Evolutionary conservation across 148 eudicot genomes (phyloP), one percentile per base, ranked within the genome.

Genomic region (Simmondsia chinensis): DNA sequence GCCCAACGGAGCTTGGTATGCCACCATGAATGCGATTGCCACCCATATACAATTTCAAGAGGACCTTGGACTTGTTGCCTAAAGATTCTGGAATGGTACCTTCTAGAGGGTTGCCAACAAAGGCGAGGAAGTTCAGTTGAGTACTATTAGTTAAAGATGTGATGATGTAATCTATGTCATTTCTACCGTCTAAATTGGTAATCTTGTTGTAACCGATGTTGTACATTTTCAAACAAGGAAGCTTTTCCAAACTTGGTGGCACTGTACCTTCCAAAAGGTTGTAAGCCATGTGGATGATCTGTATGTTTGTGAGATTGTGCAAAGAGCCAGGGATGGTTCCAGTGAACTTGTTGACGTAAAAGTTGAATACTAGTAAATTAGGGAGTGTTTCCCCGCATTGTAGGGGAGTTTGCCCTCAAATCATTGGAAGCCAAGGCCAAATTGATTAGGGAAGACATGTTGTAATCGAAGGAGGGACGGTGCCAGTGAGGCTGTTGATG

Each of bases 161-260:
- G 25, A 73, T 32, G 39, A 77, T n/a, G n/a, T n/a, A 73, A 22
- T 56, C 55, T 2, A 77, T 60, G 10, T 69, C 76, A 44, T 60
- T n/a, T n/a, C n/a, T 45, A 19, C 48, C 40, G 24, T 53, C 67
- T 2, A 61, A 25, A 36, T 52, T 69, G 25, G 44, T 68, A 19
- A 77, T 65, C 12, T 44, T 21, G 26, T 77, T 77, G 38, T 43
- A 43, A 10, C 71, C 76, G 34, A 77, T 70, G 25, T 63, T 66
- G 46, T 69, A 73, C 73, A 66, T 52, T 7, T 56, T 49, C 27
- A 78, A 58, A n/a, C 35, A 20, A 1, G 66, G 68, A 9, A 73
- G 69, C 37, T 78, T 78, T 35, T 64, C 80, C 16, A 78, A 32
- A 1, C 76, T 74, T 4, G 80, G 69, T 5, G 84, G 80, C 12